A percentile compares a stretch with the other conserved stretches of the same genome.
Evolutionary conservation across 2,329 filamentous ascomycete species (phyloP).

Genomic region (Hymenoscyphus albidus): DNA sequence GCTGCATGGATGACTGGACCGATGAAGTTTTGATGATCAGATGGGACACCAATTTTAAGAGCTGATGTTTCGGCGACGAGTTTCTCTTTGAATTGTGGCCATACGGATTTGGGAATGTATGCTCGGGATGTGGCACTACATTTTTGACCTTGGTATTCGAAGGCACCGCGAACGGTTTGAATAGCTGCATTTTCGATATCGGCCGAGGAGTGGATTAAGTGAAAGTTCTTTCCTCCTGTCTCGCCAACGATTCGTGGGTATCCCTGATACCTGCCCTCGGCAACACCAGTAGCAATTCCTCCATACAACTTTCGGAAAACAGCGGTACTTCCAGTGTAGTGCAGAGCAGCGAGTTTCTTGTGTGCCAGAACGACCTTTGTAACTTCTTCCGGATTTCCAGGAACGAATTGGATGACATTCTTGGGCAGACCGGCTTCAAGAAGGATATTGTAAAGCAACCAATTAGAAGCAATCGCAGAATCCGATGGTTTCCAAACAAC

Average conservation of each 20-base stretch:
- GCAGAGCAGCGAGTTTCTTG: conserved; percentile 80
- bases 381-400: conserved; percentile 79
- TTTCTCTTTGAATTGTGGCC: conserved; percentile 65
- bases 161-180: conserved; percentile 81
- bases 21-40: conserved; percentile 71
- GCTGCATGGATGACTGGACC: conserved; percentile 81
- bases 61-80: conserved; percentile 65
- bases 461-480: conserved; percentile 83
- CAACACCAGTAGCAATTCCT: conserved; percentile 76
- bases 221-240: conserved; percentile 93
- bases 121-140: conserved; percentile 79
- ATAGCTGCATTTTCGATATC: conserved; percentile 75
- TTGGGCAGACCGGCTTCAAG: conserved; percentile 85
- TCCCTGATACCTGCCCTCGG: conserved; percentile 74
- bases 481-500: conserved; percentile 97
- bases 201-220: conserved; percentile 73
- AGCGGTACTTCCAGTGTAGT: conserved; percentile 90
- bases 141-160: conserved; percentile 90
- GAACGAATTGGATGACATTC: conserved; percentile 90
- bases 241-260: conserved; percentile 90
- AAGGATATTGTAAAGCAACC: conserved; percentile 84
- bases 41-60: conserved; percentile 67
- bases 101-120: conserved; percentile 73
- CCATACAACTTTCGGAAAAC: conserved; percentile 89
- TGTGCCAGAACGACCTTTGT: conserved; percentile 74